Evolutionary conservation across 2,329 filamentous ascomycete species (phyloP).

Genomic region (Monilinia laxa): DNA sequence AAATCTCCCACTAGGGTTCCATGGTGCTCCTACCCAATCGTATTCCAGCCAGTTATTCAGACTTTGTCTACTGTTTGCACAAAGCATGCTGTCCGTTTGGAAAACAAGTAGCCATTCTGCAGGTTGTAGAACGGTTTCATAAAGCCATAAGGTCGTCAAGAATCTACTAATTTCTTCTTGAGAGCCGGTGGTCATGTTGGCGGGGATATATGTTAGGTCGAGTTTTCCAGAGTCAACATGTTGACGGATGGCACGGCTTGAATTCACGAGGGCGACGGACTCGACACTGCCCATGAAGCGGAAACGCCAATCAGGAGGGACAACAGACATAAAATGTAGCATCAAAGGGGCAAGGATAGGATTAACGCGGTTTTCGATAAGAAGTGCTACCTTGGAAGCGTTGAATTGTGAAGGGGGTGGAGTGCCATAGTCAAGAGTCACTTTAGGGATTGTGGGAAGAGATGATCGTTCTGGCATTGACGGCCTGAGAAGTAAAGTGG

Average conservation of each 20-base stretch:
- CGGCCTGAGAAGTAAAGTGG: conserved; percentile 31
- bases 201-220: conserved; percentile 52
- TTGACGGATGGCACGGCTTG: conserved; percentile 47
- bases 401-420: conserved; percentile 22
- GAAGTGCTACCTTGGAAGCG: conserved; percentile 46
- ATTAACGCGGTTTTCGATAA: conserved; percentile 52
- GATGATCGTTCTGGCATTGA: conserved; percentile 29
- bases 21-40: conserved; percentile 42
- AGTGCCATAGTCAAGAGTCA: conserved; percentile 24
- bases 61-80: conserved; percentile 45
- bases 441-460: conserved; percentile 27
- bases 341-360: conserved; percentile 51
- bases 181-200: conserved; percentile 50
- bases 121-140: conserved; percentile 48
- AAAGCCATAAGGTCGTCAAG: conserved; percentile 52
- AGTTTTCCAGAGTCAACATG: conserved; percentile 44
- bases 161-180: conserved; percentile 54
- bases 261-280: conserved; percentile 48
- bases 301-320: conserved; percentile 56
- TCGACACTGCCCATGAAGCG: conserved; percentile 52
- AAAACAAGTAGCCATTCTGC: conserved; percentile 55
- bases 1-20: conserved; percentile 38
- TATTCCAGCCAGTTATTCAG: conserved; percentile 31
- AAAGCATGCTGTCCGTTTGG: conserved; percentile 55
- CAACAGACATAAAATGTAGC: conserved; percentile 55